Conservation (phyloP, 2,329 filamentous ascomycete genomes). For the Juglanconis sp. region DNA sequence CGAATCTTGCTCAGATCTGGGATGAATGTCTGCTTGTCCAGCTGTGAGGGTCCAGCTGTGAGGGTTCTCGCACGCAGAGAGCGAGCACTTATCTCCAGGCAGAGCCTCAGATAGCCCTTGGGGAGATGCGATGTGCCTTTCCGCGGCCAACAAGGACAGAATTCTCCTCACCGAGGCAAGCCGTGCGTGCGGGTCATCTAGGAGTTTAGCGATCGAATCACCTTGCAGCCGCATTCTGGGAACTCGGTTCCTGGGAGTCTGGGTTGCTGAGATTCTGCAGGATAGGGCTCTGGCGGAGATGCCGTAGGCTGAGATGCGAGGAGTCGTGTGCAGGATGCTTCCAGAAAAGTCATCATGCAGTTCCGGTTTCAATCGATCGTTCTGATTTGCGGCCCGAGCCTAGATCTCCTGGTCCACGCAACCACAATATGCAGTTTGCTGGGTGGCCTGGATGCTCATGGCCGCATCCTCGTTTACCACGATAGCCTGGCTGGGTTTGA, state of each 20-base stretch:
- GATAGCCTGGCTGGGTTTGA: not conserved
- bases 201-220: not conserved
- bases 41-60: not conserved
- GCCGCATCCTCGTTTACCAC: not conserved
- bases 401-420: not conserved
- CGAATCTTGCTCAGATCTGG: not conserved
- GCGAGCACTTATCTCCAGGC: not conserved
- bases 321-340: not conserved
- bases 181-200: conserved; percentile 2
- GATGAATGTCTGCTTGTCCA: not conserved
- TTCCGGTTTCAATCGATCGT: not conserved
- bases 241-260: not conserved
- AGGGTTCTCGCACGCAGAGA: not conserved
- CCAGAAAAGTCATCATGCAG: not conserved
- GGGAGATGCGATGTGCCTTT: not conserved
- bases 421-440: not conserved
- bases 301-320: not conserved
- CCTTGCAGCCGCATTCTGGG: not conserved
- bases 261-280: not conserved
- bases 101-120: not conserved
- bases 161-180: not conserved
- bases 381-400: not conserved
- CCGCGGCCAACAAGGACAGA: not conserved
- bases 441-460: not conserved
- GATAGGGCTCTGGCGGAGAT: not conserved